Percentiles rank a stretch among this genome's conserved stretches.
Evolutionary conservation across 2,329 filamentous ascomycete genomes (phyloP).

Genomic region (Myriosclerotinia scirpicola): DNA sequence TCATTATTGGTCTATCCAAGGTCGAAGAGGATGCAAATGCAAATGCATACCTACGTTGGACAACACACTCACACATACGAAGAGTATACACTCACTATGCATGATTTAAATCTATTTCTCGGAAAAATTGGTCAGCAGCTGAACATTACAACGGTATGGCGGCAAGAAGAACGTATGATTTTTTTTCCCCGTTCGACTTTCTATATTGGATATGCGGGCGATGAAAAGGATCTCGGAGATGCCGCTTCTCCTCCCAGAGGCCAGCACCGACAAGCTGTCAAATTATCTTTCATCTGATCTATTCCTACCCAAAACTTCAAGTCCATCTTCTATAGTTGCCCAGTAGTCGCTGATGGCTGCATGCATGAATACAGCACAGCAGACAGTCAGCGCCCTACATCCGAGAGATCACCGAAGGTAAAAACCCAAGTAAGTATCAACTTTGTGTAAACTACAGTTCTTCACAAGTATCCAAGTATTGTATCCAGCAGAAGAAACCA

Average conservation of each 20-base stretch:
- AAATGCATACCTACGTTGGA: neutral
- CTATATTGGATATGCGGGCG: too few relatives aligned
- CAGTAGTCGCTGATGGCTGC: neutral
- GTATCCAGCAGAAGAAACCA: neutral
- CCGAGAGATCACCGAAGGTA: slow-evolving; percentile 4
- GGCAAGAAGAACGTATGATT: neutral
- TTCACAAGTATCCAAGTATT: neutral
- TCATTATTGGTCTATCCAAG: neutral
- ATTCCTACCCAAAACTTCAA: neutral
- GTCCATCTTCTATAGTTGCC: neutral
- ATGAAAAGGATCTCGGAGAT: neutral
- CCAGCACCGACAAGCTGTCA: neutral
- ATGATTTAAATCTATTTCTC: neutral
- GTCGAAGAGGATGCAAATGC: neutral
- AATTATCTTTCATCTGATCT: neutral
- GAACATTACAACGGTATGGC: neutral
- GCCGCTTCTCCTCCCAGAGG: neutral
- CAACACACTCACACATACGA: neutral
- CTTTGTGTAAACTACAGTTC: neutral
- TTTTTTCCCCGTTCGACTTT: neutral
- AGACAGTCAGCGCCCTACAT: neutral
- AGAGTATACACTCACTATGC: neutral
- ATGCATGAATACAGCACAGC: neutral
- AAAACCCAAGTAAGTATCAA: neutral
- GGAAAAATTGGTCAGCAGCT: slow-evolving; percentile 12